A percentile compares a stretch with the other conserved stretches of the same genome.
Conservation (phyloP, 257 asterid species). For the Verbascum thapsus region DNA sequence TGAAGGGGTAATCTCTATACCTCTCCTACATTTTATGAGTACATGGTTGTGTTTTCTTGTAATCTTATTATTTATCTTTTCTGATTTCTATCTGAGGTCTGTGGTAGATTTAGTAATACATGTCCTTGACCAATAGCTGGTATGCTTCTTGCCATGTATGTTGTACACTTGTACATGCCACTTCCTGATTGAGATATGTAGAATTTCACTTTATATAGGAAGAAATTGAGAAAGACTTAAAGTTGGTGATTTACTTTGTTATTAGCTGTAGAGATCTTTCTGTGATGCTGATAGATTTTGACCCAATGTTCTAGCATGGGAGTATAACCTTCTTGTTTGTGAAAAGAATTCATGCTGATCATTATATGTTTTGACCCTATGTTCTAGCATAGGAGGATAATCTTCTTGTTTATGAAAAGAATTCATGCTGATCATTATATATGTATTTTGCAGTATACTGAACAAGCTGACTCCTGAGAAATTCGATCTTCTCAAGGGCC, state of each 20-base stretch:
- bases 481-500: conserved; percentile 91
- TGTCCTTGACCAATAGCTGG: neutral
- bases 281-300: neutral
- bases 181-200: conserved; percentile 12
- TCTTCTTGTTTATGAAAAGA: neutral
- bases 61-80: neutral
- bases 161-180: neutral
- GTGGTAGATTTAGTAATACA: neutral
- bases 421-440: conserved; percentile 24
- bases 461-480: conserved; percentile 98
- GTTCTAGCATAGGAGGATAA: neutral
- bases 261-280: neutral
- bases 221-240: neutral
- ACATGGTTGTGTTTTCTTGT: neutral
- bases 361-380: conserved; percentile 9
- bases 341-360: conserved; percentile 24
- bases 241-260: neutral
- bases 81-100: neutral
- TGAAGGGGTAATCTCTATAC: conserved; percentile 71
- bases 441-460: conserved; percentile 72
- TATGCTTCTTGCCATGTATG: conserved; percentile 6
- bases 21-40: conserved; percentile 19
- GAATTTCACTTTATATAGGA: neutral
- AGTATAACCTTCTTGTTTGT: no score
- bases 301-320: neutral